Conservation (phyloP, 2,329 filamentous ascomycete genomes). For the Akanthomyces lecanii region DNA sequence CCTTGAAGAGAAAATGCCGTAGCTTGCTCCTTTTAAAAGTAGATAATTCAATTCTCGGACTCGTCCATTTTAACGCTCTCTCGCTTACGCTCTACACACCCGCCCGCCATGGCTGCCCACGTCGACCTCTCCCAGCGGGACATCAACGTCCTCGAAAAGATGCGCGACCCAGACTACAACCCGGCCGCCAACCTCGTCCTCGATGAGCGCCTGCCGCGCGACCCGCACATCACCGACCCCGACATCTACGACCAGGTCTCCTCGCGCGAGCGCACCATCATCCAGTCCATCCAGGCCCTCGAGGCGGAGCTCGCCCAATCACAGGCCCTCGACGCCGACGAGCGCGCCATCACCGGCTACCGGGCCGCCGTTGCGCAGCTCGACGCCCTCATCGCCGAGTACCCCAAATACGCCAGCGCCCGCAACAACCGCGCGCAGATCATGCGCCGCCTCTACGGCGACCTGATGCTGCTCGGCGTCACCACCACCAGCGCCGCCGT, state of each 20-base stretch:
- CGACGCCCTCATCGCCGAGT: constrained; percentile 49
- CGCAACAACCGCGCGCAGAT: constrained; percentile 73
- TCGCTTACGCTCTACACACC: neutral
- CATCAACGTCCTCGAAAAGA: constrained; percentile 60
- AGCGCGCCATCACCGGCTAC: constrained; percentile 42
- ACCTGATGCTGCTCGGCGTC: constrained; percentile 48
- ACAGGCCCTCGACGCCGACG: constrained; percentile 32
- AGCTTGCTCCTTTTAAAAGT: neutral
- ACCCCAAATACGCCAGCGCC: constrained; percentile 66
- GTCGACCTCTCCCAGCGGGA: constrained; percentile 53
- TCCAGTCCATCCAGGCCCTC: constrained; percentile 50
- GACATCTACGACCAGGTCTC: constrained; percentile 48
- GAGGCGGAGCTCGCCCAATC: constrained; percentile 49
- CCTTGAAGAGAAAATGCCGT: neutral
- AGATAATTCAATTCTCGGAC: neutral
- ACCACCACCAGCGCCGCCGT: constrained; percentile 33
- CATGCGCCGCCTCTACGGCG: constrained; percentile 57
- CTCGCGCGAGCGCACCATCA: constrained; percentile 48
- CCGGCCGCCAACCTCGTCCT: constrained; percentile 51
- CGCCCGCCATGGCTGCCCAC: constrained; percentile 40
- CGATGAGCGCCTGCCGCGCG: constrained; percentile 50
- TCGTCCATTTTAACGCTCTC: neutral
- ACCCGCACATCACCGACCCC: constrained; percentile 52
- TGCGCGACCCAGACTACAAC: constrained; percentile 62
- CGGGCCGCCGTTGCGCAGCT: constrained; percentile 45